phyloP scores from a whole-genome alignment of 2,329 filamentous ascomycete genomes.

The Calonectria pauciramosa region DNA sequence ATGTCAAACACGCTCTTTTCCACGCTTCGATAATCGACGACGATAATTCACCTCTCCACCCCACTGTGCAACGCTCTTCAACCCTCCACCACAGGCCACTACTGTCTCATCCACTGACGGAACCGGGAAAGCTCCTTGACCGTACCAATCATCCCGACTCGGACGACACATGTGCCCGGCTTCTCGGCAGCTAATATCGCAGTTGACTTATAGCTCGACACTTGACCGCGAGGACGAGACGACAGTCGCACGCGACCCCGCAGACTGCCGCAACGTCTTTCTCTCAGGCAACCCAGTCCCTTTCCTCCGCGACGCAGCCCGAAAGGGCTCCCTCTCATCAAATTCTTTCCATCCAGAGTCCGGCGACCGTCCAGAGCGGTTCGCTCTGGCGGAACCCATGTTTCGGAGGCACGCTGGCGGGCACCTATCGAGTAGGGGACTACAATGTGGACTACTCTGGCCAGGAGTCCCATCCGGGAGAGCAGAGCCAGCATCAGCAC shows the following conservation, averaged over 20 bases:
- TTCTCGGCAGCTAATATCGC: constrained; percentile 42
- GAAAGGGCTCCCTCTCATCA: constrained; percentile 66
- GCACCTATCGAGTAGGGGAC: constrained; percentile 80
- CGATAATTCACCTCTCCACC: constrained; percentile 39
- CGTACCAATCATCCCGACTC: constrained; percentile 41
- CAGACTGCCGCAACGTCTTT: constrained; percentile 46
- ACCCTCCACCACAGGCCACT: constrained; percentile 40
- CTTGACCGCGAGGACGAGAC: constrained; percentile 36
- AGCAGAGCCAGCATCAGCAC: constrained; percentile 75
- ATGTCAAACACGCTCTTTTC: constrained; percentile 43
- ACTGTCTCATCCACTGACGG: constrained; percentile 44
- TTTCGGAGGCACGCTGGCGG: constrained; percentile 79
- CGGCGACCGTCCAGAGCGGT: constrained; percentile 80
- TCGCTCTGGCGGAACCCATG: constrained; percentile 84
- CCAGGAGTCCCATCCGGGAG: constrained; percentile 75
- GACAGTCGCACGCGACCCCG: constrained; percentile 43
- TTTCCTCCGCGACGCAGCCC: constrained; percentile 61
- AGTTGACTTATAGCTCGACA: constrained; percentile 44
- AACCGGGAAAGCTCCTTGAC: constrained; percentile 46
- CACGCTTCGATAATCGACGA: constrained; percentile 35
- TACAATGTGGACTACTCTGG: constrained; percentile 83
- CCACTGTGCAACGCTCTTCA: constrained; percentile 34
- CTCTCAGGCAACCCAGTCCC: constrained; percentile 38
- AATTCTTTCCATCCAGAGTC: constrained; percentile 73
- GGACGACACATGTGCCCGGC: constrained; percentile 45